Evolutionary conservation across 352 stramenopile genomes (phyloP).

Genomic region (Blastocystis hominis): DNA sequence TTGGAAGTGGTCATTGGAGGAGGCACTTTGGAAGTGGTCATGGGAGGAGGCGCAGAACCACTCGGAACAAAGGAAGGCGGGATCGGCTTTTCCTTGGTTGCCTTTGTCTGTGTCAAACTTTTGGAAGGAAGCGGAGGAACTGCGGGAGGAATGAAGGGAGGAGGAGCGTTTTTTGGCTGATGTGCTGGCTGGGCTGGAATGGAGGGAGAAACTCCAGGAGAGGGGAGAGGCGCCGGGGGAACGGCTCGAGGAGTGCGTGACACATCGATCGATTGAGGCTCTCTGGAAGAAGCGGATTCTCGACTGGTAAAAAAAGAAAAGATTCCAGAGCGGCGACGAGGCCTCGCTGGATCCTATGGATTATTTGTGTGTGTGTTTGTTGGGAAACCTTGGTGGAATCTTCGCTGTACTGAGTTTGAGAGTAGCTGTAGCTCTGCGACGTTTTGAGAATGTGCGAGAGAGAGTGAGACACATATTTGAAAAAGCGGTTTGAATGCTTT

Average conservation of each 20-base stretch:
- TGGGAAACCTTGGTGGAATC: not conserved
- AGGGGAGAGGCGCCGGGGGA: not conserved
- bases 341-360: not conserved
- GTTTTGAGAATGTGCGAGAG: not conserved
- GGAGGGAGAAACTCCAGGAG: not conserved
- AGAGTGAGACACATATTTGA: constrained; percentile 25
- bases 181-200: not conserved
- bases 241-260: not conserved
- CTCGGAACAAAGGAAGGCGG: not conserved
- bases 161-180: not conserved
- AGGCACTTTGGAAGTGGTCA: not conserved
- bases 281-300: not conserved
- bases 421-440: not conserved
- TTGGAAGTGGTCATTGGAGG: not conserved
- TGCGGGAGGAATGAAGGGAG: not conserved
- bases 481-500: constrained; percentile 35
- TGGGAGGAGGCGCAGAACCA: not conserved
- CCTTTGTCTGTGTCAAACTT: not conserved
- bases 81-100: not conserved
- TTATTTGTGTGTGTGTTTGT: too few relatives aligned
- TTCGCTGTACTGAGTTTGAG: not conserved
- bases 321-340: not conserved
- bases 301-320: constrained; percentile 12
- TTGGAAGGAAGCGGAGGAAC: not conserved
- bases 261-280: not conserved